Conservation (phyloP, 2,329 filamentous ascomycete species). For the Raffaelea arxii region DNA sequence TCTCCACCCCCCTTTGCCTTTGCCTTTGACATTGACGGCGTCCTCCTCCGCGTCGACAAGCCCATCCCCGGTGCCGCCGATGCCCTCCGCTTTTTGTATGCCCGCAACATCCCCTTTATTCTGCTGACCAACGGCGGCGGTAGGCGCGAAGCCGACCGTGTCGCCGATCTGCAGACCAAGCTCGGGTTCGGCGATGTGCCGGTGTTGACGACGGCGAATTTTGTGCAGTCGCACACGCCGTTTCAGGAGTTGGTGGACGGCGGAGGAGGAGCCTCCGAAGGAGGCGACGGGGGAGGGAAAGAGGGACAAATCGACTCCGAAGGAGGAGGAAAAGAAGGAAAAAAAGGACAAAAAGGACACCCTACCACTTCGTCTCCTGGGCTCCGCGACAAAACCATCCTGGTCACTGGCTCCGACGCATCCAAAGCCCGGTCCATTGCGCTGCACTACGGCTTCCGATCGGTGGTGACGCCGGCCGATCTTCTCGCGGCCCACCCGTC, state of each 20-base stretch:
- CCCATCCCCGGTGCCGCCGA: conserved; percentile 70
- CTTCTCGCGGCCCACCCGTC: conserved; percentile 64
- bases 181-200: conserved; percentile 73
- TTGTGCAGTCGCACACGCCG: conserved; percentile 87
- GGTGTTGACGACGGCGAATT: conserved; percentile 55
- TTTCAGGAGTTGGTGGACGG: conserved; percentile 55
- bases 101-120: conserved; percentile 77
- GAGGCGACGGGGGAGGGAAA: background rate
- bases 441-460: conserved; percentile 67
- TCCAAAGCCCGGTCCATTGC: conserved; percentile 64
- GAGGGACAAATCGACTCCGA: background rate
- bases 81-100: conserved; percentile 63
- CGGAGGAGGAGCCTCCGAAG: background rate
- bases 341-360: background rate
- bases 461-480: conserved; percentile 78
- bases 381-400: conserved; percentile 51
- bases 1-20: conserved; percentile 25
- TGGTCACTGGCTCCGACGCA: conserved; percentile 63
- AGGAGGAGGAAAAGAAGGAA: too few relatives aligned
- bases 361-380: conserved; percentile 25
- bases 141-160: conserved; percentile 65
- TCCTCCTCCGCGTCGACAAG: conserved; percentile 74
- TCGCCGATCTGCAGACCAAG: conserved; percentile 57
- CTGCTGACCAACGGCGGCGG: conserved; percentile 94
- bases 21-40: conserved; percentile 67